phyloP scores from a whole-genome alignment of 495 filamentous ascomycete genomes.

The Penicillium angulare region DNA sequence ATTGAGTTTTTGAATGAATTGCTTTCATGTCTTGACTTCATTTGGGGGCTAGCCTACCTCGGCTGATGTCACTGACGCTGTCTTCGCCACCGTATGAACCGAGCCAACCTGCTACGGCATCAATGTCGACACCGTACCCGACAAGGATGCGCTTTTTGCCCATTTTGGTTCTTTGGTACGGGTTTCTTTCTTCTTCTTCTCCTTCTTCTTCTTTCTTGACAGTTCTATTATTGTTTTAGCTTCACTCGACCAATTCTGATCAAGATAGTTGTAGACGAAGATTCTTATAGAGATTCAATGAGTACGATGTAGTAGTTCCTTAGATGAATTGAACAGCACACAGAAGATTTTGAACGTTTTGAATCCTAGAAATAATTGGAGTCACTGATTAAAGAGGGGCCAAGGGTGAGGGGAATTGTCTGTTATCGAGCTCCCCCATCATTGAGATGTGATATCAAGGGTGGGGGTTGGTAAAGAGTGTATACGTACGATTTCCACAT shows the following conservation, averaged over 20 bases:
- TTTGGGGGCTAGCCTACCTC: conserved; percentile 38
- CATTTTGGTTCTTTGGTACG: conserved; percentile 32
- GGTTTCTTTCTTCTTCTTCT: too few species aligned
- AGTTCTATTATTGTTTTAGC: too few species aligned
- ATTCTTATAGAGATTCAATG: too few species aligned
- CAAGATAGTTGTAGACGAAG: too few species aligned
- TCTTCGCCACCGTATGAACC: conserved; percentile 73
- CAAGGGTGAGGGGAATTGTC: neutral
- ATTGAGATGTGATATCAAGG: conserved; percentile 4
- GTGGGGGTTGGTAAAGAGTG: conserved; percentile 3
- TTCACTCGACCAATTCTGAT: too few species aligned
- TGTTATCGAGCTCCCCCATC: conserved; percentile 4
- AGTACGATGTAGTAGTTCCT: too few species aligned
- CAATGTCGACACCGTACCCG: conserved; percentile 60
- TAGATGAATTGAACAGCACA: too few species aligned
- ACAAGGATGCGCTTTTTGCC: conserved; percentile 61
- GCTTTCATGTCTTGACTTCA: too few species aligned
- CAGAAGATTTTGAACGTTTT: too few species aligned
- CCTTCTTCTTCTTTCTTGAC: too few species aligned
- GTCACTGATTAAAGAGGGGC: neutral
- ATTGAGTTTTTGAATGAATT: neutral
- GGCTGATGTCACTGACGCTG: conserved; percentile 64
- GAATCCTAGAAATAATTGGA: too few species aligned
- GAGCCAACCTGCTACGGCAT: conserved; percentile 72
- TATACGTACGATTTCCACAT: conserved; percentile 42